A percentile compares a stretch with the other conserved stretches of the same genome.
These are phyloP conservation scores for Aegle marmelos DNA, from an alignment of 345 rosid species.

Conservation along the genomic window DNA sequence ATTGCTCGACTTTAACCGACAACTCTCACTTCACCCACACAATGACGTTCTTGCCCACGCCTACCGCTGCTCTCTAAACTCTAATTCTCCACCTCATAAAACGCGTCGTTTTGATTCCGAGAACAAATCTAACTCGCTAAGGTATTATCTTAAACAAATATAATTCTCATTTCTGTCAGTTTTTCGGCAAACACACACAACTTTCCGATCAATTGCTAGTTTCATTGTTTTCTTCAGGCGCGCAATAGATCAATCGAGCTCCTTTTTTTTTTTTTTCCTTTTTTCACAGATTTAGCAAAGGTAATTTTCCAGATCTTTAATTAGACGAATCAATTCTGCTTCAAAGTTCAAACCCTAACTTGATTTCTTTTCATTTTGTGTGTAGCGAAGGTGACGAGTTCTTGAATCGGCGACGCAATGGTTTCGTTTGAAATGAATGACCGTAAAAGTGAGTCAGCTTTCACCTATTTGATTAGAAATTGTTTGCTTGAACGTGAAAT, in stretches of 20 bases:
- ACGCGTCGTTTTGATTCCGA: neutral
- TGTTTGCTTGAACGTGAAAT: neutral
- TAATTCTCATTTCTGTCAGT: neutral
- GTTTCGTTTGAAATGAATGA: constrained; percentile 39
- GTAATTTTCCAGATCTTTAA: constrained; percentile 7
- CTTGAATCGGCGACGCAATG: constrained; percentile 19
- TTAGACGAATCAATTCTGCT: neutral
- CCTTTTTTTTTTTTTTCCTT: neutral
- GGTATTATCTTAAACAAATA: neutral
- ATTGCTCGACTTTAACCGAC: neutral
- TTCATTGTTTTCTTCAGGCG: neutral
- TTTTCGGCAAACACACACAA: neutral
- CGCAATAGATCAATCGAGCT: constrained; percentile 7
- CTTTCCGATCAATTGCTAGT: neutral
- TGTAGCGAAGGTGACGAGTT: neutral
- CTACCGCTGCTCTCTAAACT: too few species aligned
- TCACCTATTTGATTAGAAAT: neutral
- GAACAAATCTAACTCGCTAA: neutral
- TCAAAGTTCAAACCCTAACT: neutral
- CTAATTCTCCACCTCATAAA: neutral
- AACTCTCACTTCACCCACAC: neutral
- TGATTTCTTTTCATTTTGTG: neutral
- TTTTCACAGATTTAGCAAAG: neutral
- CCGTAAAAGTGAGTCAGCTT: constrained; percentile 32
- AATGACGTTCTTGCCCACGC: neutral